Base-by-base conservation (phyloP, 176 grass and related monocot species). In the Echinochloa phyllopogon region DNA sequence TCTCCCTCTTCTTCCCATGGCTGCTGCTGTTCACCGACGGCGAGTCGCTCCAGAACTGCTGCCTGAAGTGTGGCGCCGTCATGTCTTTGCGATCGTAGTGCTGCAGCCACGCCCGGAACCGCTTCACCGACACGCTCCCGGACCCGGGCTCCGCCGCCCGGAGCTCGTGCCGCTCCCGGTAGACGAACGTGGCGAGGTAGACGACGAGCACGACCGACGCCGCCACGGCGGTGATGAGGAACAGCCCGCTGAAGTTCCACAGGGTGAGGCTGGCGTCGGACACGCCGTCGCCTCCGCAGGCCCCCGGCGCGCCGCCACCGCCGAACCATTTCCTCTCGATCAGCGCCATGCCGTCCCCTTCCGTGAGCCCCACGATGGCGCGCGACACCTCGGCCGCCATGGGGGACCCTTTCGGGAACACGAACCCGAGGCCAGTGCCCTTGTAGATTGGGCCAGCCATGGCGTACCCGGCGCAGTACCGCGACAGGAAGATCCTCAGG, bases 321-420 rank as follows among this genome's bases (percentile, higher is more conserved):
- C 88, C 86, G 17, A 92, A 70, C 94, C 92, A 94, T 45, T 59
- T 72, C 58, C 63, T 84, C 70, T 94, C 90, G 37, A 92, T 90
- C 18, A 6, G 18, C 5, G 10, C 84, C 90, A 94, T 94, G 11
- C 81, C 64, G 2, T 76, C 83, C 57, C 86, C 42, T 44, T 91
- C 92, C 21, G 87, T 87, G 18, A 97, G 72, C 15, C 43, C 74
- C 41, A 97, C 49, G 20, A 97, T 84, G 7, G 74, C 92, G 59
- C 88, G 87, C 2, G 92, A 92, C 42, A 97, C 58, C 60, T 92
- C 83, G 2, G 65, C 33, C 49, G 85, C 72, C 27, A 92, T 53
- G 5, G 92, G 88, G 4, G 94, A 90, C 6, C 87, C 92, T 55
- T 20, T 81, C 0, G 89, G 89, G 48, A 96, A 94, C 43, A 76